phyloP scores from a whole-genome alignment of 2,329 filamentous ascomycete species.

The Exophiala mesophila region DNA sequence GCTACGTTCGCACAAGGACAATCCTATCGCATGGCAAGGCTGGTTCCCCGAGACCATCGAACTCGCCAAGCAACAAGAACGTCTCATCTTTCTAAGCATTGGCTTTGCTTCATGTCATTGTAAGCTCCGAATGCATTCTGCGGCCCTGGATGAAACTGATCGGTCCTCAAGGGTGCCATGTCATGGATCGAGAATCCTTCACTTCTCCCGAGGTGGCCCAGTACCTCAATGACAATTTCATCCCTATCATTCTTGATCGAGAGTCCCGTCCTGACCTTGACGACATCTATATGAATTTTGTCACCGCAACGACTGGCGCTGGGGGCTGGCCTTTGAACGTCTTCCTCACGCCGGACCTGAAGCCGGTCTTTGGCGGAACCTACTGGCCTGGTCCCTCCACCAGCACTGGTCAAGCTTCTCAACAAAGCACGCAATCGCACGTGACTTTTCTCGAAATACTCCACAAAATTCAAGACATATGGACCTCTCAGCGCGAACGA shows the following conservation, averaged over 20 bases:
- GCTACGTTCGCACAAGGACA: slow-evolving; percentile 70
- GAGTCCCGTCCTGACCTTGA: slow-evolving; percentile 94
- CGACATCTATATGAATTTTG: slow-evolving; percentile 96
- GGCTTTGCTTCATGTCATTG: slow-evolving; percentile 95
- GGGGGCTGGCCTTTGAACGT: slow-evolving; percentile 95
- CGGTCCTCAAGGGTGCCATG: slow-evolving; percentile 66
- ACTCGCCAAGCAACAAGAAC: slow-evolving; percentile 74
- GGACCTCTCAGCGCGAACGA: slow-evolving; percentile 77
- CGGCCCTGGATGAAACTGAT: no score
- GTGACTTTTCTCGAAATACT: slow-evolving; percentile 80
- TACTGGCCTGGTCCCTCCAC: slow-evolving; percentile 81
- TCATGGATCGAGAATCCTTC: slow-evolving; percentile 92
- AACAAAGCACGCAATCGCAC: slow-evolving; percentile 47
- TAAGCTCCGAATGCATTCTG: no score
- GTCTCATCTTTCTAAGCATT: slow-evolving; percentile 87
- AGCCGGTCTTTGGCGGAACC: slow-evolving; percentile 92
- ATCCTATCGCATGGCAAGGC: slow-evolving; percentile 86
- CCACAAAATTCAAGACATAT: slow-evolving; percentile 68
- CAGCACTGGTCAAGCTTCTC: slow-evolving; percentile 39
- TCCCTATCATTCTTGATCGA: slow-evolving; percentile 87
- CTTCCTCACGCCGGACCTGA: slow-evolving; percentile 88
- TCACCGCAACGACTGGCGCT: slow-evolving; percentile 82
- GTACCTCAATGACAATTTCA: slow-evolving; percentile 78
- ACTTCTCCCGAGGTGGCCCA: slow-evolving; percentile 73
- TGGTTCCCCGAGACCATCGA: slow-evolving; percentile 73